These are phyloP conservation scores for Solanum habrochaites DNA, from an alignment of 257 asterid species.

Conservation along the genomic window DNA sequence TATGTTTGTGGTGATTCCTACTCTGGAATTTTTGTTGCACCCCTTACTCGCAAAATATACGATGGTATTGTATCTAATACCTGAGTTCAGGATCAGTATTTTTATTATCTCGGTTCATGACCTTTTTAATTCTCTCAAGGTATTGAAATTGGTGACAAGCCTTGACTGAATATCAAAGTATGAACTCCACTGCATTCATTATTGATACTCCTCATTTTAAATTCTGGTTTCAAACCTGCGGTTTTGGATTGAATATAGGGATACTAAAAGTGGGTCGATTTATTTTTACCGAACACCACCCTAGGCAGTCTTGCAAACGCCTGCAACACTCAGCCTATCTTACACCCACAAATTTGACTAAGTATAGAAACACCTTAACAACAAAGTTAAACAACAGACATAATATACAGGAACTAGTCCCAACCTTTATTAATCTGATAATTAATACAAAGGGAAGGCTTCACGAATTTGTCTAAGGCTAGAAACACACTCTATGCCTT, in stretches of 20 bases:
- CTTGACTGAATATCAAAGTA: slow-evolving; percentile 1
- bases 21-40: background rate
- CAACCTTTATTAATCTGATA: no score
- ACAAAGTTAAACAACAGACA: no score
- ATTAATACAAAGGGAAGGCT: no score
- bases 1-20: slow-evolving; percentile 6
- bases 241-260: background rate
- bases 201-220: background rate
- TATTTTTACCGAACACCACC: no score
- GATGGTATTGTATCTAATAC: background rate
- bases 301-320: no score
- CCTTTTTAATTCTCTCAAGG: background rate
- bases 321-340: no score
- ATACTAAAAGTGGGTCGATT: background rate
- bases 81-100: background rate
- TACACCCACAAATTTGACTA: no score
- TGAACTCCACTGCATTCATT: background rate
- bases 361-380: no score
- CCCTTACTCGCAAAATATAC: background rate
- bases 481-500: no score
- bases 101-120: background rate
- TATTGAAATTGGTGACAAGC: background rate
- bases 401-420: no score
- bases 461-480: no score
- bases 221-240: background rate